phyloP scores from a whole-genome alignment of 495 filamentous ascomycete genomes.

The Opeltia flavorubescens region DNA sequence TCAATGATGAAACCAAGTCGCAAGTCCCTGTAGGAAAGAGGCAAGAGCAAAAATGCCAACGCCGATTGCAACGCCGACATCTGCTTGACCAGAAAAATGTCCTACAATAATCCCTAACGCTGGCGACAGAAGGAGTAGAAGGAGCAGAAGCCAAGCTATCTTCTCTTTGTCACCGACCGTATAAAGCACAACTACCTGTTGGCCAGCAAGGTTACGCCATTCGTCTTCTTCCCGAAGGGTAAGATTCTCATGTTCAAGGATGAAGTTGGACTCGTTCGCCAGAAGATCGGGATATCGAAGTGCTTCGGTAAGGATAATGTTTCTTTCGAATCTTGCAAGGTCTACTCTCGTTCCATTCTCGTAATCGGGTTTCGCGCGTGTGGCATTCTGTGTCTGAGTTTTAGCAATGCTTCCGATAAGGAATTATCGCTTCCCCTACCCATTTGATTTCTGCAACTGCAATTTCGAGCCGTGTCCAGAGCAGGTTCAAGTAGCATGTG shows the following conservation, averaged over 20 bases:
- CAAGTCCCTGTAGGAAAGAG: conserved; percentile 6
- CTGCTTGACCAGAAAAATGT: neutral
- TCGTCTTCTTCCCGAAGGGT: neutral
- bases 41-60: conserved; percentile 2
- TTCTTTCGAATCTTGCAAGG: neutral
- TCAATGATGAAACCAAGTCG: neutral
- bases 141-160: conserved; percentile 3
- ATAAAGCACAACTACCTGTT: conserved; percentile 1
- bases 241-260: neutral
- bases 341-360: neutral
- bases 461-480: neutral
- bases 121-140: conserved; percentile 1
- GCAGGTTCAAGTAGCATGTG: neutral
- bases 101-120: conserved; percentile 1
- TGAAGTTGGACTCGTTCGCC: neutral
- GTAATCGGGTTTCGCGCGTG: neutral
- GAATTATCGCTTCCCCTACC: too few species aligned
- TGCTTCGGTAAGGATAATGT: conserved; percentile 1
- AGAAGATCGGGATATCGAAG: neutral
- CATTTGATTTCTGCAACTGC: neutral
- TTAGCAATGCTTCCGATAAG: too few species aligned
- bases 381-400: neutral
- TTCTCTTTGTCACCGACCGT: neutral
- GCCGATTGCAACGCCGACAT: conserved; percentile 2
- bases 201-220: neutral